These are phyloP conservation scores for Hypoxylon sp. DNA, from an alignment of 2,329 filamentous ascomycete genomes.

Conservation along the genomic window DNA sequence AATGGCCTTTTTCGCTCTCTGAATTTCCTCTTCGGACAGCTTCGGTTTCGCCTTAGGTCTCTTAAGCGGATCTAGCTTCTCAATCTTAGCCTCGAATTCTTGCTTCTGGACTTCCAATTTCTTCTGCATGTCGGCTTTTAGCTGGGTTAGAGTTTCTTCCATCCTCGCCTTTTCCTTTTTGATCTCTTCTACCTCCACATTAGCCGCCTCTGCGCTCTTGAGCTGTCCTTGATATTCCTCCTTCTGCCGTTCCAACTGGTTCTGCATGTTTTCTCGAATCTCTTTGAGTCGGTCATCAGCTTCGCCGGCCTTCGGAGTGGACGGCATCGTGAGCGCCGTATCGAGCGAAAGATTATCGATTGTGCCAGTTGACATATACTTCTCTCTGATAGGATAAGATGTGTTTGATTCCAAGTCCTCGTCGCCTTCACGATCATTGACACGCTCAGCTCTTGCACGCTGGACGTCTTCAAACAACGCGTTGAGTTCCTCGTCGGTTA, in stretches of 20 bases:
- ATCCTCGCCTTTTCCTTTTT: constrained; percentile 86
- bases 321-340: constrained; percentile 93
- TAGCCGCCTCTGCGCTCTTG: constrained; percentile 79
- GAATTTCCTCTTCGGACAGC: constrained; percentile 80
- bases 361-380: constrained; percentile 94
- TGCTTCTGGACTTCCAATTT: constrained; percentile 87
- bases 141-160: constrained; percentile 82
- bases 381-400: constrained; percentile 90
- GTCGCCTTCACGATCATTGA: constrained; percentile 80
- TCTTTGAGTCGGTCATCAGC: constrained; percentile 82
- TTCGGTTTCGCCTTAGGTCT: constrained; percentile 72
- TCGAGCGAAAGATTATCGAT: constrained; percentile 97
- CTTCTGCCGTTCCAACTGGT: constrained; percentile 85
- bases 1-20: constrained; percentile 75
- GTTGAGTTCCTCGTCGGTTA: constrained; percentile 96
- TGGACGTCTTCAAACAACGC: constrained; percentile 95
- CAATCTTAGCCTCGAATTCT: constrained; percentile 86
- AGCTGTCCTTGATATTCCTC: constrained; percentile 85
- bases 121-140: constrained; percentile 91
- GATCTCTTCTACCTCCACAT: constrained; percentile 86
- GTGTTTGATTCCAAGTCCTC: constrained; percentile 92
- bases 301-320: constrained; percentile 85
- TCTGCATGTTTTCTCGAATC: constrained; percentile 86
- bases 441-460: constrained; percentile 82
- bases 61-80: constrained; percentile 78